phyloP scores from a whole-genome alignment of 2,329 filamentous ascomycete species.

The Diaporthe destruens region DNA sequence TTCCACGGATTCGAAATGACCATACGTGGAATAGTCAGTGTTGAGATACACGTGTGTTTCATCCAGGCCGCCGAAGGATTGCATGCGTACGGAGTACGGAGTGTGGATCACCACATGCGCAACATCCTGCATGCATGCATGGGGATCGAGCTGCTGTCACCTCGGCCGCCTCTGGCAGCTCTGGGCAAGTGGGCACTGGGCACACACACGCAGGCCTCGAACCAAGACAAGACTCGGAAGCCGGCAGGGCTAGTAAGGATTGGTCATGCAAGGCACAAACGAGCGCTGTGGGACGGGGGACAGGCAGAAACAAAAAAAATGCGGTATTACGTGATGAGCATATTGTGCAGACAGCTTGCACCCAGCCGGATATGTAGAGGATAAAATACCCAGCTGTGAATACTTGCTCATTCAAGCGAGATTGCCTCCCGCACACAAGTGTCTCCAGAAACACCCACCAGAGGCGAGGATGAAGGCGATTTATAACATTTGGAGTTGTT shows the following conservation, averaged over 20 bases:
- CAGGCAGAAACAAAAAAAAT: not conserved
- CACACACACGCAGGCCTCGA: not conserved
- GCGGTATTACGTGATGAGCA: constrained; percentile 12
- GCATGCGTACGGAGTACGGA: not conserved
- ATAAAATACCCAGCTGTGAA: constrained; percentile 18
- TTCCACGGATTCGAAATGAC: not conserved
- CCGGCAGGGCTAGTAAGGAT: constrained; percentile 36
- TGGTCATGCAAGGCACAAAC: constrained; percentile 29
- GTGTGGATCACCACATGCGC: not conserved
- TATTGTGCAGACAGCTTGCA: not conserved
- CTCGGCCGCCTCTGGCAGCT: not conserved
- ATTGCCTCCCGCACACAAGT: constrained; percentile 13
- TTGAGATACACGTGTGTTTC: not conserved
- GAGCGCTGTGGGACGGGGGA: constrained; percentile 2
- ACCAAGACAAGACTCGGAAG: constrained; percentile 10
- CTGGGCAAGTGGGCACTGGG: not conserved
- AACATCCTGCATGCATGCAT: not conserved
- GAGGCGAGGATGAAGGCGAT: constrained; percentile 5
- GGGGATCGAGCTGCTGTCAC: not conserved
- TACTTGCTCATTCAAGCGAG: constrained; percentile 40
- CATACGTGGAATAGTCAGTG: not conserved
- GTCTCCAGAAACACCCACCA: not conserved
- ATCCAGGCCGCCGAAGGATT: not conserved
- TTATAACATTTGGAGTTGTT: no score
- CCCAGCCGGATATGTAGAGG: not conserved